Base-by-base conservation (phyloP, 352 stramenopile species). In the Pythium graminicola region DNA sequence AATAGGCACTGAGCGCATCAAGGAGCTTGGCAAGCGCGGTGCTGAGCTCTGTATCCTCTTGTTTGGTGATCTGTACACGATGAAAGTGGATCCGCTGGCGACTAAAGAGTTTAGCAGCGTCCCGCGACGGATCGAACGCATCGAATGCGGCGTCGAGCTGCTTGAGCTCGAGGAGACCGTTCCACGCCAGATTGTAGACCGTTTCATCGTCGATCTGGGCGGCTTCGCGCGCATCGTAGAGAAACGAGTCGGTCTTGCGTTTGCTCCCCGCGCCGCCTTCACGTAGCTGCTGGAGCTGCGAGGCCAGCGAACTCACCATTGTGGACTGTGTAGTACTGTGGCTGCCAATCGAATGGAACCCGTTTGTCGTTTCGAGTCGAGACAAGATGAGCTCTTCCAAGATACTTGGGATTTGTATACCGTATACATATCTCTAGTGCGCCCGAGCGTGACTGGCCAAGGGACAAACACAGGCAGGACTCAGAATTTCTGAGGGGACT, bases 121-220 rank as follows among this genome's bases (percentile, higher is more conserved):
- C 66, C 16, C 69, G 53, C 64, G 79, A 73, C 14, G 58, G 57
- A 36, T 89, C 72, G 38, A 91, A 74, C 42, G 46, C 72, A 43
- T 91, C 81, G 42, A 94, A 86, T 20, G 59, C 57, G 19, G 72
- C 77, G 65, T 92, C 83, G 45, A 91, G 50, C 42, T 85, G 70
- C 69, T 87, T 81, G 41, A 94, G 68, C 67, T 89, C 76, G 33
- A 90, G 60, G 33, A 94, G 53, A 0, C 79, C 83, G 44, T 89
- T 89, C 72, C 81, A 91, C 26, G 83, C 83, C 47, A 89, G 64
- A 60, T 94, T 90, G 65, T 86, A 94, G 8, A 91, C 63, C 8
- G 77, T 92, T 64, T 91, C 81, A 47, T 89, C 68, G 67, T 94
- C 83, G 52, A 94, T 67, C 36, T 79, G 76, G 55, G 81, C 76